Conservation (phyloP, 257 asterid species). For the Primulina tabacum region DNA sequence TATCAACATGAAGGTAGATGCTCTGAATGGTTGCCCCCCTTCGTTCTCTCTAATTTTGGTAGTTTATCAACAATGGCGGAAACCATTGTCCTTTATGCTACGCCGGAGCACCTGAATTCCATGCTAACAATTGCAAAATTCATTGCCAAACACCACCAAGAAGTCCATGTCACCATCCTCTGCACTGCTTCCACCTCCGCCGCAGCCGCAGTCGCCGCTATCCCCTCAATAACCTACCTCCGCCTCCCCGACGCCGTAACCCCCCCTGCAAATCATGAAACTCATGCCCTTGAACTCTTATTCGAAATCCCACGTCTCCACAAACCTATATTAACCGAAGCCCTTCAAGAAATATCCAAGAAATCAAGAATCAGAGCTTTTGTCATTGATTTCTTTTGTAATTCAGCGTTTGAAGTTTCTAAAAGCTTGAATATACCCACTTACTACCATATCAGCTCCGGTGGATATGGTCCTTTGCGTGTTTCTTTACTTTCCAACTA, state of each 20-base stretch:
- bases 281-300: conserved; percentile 20
- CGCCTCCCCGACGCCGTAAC: conserved; percentile 29
- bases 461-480: conserved; percentile 25
- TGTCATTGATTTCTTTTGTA: conserved; percentile 40
- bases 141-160: background rate
- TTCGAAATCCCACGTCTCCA: conserved; percentile 40
- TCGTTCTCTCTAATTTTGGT: too few species aligned
- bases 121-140: background rate
- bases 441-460: conserved; percentile 29
- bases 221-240: conserved; percentile 30
- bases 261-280: conserved; percentile 13
- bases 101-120: conserved; percentile 32
- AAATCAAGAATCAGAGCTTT: conserved; percentile 30
- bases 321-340: conserved; percentile 29
- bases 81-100: conserved; percentile 28
- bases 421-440: conserved; percentile 32
- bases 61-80: too few species aligned
- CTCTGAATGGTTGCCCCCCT: too few species aligned
- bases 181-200: conserved; percentile 24
- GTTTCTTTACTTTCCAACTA: conserved; percentile 24
- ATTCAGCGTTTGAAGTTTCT: conserved; percentile 32
- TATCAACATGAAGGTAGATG: too few species aligned
- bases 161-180: conserved; percentile 14
- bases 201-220: conserved; percentile 21
- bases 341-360: conserved; percentile 31